Base-by-base conservation (phyloP, 345 rosid genomes). In the Salix exigua region DNA sequence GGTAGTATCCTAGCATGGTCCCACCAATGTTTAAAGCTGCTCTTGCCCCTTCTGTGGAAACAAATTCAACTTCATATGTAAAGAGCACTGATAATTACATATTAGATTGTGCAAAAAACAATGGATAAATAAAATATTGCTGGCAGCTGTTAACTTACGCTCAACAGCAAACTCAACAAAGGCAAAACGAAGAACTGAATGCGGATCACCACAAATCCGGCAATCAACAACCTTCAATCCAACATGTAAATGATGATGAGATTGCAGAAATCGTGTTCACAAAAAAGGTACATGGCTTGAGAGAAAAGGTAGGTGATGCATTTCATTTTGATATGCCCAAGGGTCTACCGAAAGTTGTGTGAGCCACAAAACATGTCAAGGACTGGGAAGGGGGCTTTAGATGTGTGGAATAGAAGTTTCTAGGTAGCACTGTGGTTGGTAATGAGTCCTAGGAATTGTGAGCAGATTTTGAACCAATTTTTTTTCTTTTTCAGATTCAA, bases 161-260 rank as follows among this genome's bases (percentile, higher is more conserved):
- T 92, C 97, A 86, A 92, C 94, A 51, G 90, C 89, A 80, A 94
- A 94, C 83, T 94, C 97, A 21, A 94, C 92, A 75, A 94, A 94
- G 37, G 98, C 98, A 88, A 94, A 94, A 44, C 97, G 94, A 84
- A 94, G 97, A 82, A 91, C 90, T 65, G 98, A 94, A 86, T 88
- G 94, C 55, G 97, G 96, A 89, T 94, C 97, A 25, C 96, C 97
- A 82, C 97, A 94, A 50, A 94, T 89, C 70, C 98, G 92, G 82
- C 98, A 94, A 78, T 94, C 98, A 86, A 92, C 91, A 80, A 94
- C 97, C 98, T 94, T 86, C 66, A 23, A 30, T 53, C 40, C 79
- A 86, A 68, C 62, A 61, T 23, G 18, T 62, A 60, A 62, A 70
- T 28, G 14, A 2, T 13, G 21, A 30, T 55, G 61, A 62, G 62